Evolutionary conservation across 2,329 filamentous ascomycete genomes (phyloP).

Genomic region (Gyromitra esculenta): DNA sequence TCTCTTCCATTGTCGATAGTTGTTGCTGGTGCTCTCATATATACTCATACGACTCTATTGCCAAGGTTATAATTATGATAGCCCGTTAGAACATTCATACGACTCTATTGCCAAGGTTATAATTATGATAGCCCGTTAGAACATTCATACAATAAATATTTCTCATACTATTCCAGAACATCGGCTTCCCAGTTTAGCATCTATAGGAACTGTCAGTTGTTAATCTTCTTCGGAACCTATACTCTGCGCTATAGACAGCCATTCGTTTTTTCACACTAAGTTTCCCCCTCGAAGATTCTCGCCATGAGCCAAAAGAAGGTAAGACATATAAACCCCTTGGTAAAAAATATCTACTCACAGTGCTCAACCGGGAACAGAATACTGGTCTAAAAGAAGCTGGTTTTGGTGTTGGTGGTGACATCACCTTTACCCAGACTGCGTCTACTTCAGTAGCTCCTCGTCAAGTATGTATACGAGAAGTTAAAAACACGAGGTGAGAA

Average conservation of each 20-base stretch:
- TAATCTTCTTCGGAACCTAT: not conserved
- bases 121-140: not conserved
- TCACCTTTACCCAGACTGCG: not conserved
- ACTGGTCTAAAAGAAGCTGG: not conserved
- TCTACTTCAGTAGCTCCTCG: not conserved
- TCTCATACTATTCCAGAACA: not conserved
- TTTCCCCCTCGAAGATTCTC: no score
- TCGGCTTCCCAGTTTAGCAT: not conserved
- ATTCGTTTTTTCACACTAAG: not conserved
- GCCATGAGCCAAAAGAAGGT: constrained; percentile 3
- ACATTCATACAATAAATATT: not conserved
- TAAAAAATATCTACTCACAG: not conserved
- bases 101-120: not conserved
- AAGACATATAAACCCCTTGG: not conserved
- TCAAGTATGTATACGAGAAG: not conserved
- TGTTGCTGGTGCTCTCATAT: not conserved
- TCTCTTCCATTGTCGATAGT: not conserved
- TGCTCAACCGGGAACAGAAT: not conserved
- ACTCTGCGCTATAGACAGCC: not conserved
- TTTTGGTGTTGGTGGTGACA: not conserved
- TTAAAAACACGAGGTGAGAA: not conserved
- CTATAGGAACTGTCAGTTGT: not conserved
- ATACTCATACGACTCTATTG: not conserved
- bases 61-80: not conserved
- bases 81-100: not conserved